Evolutionary conservation across 192 early-diverging fungal genomes (phyloP).

Genomic region (Umbelopsis isabellina): DNA sequence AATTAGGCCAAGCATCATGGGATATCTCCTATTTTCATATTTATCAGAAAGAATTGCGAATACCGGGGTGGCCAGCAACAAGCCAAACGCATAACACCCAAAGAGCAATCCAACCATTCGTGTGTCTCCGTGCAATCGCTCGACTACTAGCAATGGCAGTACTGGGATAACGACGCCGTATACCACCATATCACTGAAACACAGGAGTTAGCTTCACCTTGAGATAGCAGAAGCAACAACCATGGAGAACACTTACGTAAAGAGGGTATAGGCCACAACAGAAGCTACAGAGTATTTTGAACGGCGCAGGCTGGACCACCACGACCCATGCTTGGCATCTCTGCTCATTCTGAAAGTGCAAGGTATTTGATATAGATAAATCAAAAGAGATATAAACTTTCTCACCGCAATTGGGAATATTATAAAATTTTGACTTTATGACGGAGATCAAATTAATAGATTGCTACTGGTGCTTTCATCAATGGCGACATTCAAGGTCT

Average conservation of each 20-base stretch:
- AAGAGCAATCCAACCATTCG: constrained; percentile 69
- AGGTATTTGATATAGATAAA: neutral
- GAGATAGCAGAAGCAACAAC: constrained; percentile 18
- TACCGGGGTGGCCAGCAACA: constrained; percentile 64
- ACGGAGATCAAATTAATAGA: too few relatives aligned
- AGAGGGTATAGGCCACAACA: constrained; percentile 63
- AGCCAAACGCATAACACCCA: constrained; percentile 69
- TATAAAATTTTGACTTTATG: too few relatives aligned
- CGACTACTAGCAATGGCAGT: constrained; percentile 66
- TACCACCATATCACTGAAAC: constrained; percentile 56
- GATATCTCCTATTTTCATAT: constrained; percentile 70
- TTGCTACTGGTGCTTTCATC: too few relatives aligned
- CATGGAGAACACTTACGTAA: constrained; percentile 50
- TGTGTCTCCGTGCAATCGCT: constrained; percentile 58
- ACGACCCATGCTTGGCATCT: neutral
- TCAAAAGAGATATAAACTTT: neutral
- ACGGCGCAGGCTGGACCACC: constrained; percentile 2
- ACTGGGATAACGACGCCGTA: constrained; percentile 76
- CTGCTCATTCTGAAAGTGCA: neutral
- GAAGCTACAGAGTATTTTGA: constrained; percentile 39
- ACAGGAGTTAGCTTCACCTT: neutral
- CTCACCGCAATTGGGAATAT: neutral
- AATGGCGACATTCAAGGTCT: too few relatives aligned
- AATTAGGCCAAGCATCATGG: constrained; percentile 74
- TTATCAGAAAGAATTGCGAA: constrained; percentile 75